Conservation (phyloP, 192 early-diverging fungal genomes). For the Gorgonomyces haynaldii region DNA sequence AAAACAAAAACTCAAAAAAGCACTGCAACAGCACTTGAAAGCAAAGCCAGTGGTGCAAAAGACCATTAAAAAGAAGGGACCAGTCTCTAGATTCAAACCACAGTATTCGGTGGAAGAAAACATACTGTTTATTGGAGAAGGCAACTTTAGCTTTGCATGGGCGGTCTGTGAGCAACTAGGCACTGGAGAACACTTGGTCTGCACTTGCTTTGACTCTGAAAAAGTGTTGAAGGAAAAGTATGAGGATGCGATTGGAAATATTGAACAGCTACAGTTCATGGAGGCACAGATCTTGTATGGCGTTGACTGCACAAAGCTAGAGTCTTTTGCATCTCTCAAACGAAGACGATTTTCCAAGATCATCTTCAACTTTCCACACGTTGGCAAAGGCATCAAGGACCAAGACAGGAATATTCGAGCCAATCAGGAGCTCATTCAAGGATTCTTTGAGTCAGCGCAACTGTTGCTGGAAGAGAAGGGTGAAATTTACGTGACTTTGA, state of each 20-base stretch:
- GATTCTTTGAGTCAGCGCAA: constrained; percentile 16
- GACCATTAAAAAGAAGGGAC: background rate
- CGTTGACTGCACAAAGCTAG: constrained; percentile 66
- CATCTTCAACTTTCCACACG: constrained; percentile 95
- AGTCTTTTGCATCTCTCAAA: constrained; percentile 38
- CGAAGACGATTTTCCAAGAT: constrained; percentile 60
- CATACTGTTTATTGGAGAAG: constrained; percentile 3
- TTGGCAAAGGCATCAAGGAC: constrained; percentile 86
- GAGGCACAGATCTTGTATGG: constrained; percentile 62
- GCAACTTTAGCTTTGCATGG: constrained; percentile 86
- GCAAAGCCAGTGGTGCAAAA: background rate
- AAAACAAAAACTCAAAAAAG: background rate
- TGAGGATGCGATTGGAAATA: constrained; percentile 51
- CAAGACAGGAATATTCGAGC: constrained; percentile 67
- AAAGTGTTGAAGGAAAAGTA: constrained; percentile 66
- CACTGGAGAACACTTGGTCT: background rate
- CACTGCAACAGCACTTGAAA: background rate
- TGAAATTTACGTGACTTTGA: constrained; percentile 77
- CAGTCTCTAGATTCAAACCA: constrained; percentile 1
- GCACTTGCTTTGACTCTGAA: constrained; percentile 41
- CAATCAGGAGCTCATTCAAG: constrained; percentile 52
- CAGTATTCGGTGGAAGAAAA: constrained; percentile 1
- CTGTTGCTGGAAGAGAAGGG: constrained; percentile 15
- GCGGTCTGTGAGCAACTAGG: background rate
- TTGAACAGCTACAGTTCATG: constrained; percentile 44